Evolutionary conservation across 148 eudicot genomes (phyloP).

Genomic region (Chenopodium berlandieri): DNA sequence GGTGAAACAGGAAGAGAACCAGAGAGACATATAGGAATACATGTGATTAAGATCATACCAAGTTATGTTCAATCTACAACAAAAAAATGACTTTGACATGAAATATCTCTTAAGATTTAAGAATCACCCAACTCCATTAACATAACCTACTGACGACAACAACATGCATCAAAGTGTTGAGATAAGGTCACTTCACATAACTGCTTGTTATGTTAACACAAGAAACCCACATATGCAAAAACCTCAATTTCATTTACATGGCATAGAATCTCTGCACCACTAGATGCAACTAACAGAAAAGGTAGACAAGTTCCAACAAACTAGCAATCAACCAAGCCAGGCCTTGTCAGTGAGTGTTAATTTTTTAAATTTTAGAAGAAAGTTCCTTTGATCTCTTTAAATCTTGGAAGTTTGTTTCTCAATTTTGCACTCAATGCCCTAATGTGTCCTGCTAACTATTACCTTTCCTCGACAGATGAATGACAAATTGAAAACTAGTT

Average conservation of each 20-base stretch:
- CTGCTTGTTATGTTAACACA: neutral
- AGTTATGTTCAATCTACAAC: neutral
- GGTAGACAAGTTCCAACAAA: neutral
- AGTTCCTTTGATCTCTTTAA: neutral
- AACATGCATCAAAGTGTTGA: neutral
- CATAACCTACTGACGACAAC: neutral
- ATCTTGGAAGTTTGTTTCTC: neutral
- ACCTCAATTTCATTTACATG: neutral
- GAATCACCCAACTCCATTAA: neutral
- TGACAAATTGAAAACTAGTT: neutral
- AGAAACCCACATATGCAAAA: neutral
- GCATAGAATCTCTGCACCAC: neutral
- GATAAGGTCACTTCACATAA: neutral
- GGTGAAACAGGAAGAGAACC: constrained; percentile 6
- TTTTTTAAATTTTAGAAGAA: neutral
- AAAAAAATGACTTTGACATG: neutral
- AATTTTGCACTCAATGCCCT: neutral
- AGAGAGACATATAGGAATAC: neutral
- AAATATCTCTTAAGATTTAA: too few species aligned
- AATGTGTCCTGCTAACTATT: neutral
- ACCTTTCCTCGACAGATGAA: neutral
- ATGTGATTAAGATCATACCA: neutral
- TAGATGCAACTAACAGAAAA: neutral
- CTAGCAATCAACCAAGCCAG: neutral
- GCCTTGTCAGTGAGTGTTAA: too few species aligned